Evolutionary conservation across 2,329 filamentous ascomycete species (phyloP), one percentile per base, ranked within the genome.

Genomic region (Trichophyton rubrum): DNA sequence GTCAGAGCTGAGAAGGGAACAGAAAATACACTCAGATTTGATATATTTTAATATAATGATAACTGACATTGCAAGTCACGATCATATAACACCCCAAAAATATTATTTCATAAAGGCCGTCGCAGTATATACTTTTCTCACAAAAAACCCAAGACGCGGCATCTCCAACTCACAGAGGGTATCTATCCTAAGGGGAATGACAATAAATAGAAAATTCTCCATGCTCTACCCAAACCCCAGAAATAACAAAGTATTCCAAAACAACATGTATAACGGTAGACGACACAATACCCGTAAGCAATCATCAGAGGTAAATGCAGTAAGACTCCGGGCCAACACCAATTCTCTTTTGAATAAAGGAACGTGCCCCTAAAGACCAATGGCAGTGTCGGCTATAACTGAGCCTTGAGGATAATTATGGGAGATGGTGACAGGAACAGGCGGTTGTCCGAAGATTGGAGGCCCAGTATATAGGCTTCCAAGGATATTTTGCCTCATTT

Each of bases 401-500:
- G 51, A 35, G 20, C 27, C 27, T 20, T 20, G 51, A 17, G 51
- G 15, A 30, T 55, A 55, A 15, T 33, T 55, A 17, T 38, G 27
- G 17, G 51, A 27, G 33, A 55, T n/a, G 15, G 51, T 55, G 24
- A 55, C 51, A 33, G 51, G n/a, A 17, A 55, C n/a, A 35, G 51
- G 51, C n/a, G 51, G 51, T 11, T 55, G 51, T 30, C 51, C 51
- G 17, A 55, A 55, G 4, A 55, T 33, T 27, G 64, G 63, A 43
- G 60, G 30, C 57, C 66, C 63, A 20, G 57, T 56, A 45, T 64
- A 65, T n/a, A 66, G 38, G 38, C 62, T 49, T 7, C 63, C 65
- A 41, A 70, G 56, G 22, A 70, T 69, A 43, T 69, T 63, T 45
- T 63, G 59, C 15, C 69, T 66, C 64, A 71, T 66, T 53, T 66